A percentile compares a stretch with the other conserved stretches of the same genome.
Conservation (phyloP, 257 asterid genomes). For the Prunella vulgaris region DNA sequence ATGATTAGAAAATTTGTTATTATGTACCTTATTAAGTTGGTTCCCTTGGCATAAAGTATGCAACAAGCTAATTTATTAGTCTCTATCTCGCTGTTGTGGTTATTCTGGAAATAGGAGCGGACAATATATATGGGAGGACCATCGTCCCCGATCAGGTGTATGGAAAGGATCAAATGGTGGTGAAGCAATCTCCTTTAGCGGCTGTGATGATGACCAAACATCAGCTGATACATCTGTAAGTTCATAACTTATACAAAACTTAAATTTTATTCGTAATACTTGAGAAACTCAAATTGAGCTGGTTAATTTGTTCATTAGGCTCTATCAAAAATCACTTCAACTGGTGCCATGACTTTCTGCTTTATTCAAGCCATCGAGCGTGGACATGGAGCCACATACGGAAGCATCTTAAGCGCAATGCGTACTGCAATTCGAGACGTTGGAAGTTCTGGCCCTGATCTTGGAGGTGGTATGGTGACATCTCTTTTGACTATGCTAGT, state of each 20-base stretch:
- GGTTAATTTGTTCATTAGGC: slow-evolving; percentile 44
- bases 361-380: slow-evolving; percentile 97
- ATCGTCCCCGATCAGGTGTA: slow-evolving; percentile 84
- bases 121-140: slow-evolving; percentile 92
- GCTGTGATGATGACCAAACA: slow-evolving; percentile 92
- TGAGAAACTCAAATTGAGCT: slow-evolving; percentile 1
- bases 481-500: slow-evolving; percentile 77
- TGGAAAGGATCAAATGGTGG: slow-evolving; percentile 95
- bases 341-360: slow-evolving; percentile 98
- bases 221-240: slow-evolving; percentile 96
- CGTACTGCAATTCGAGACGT: slow-evolving; percentile 68
- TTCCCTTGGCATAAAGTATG: too few species aligned
- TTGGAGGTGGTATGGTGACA: slow-evolving; percentile 71
- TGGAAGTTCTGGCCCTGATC: slow-evolving; percentile 37
- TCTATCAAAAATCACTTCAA: slow-evolving; percentile 84
- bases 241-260: slow-evolving; percentile 11
- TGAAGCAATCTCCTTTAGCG: slow-evolving; percentile 88
- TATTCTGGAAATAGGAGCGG: slow-evolving; percentile 55
- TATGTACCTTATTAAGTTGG: too few species aligned
- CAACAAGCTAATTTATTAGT: too few species aligned
- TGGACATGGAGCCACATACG: slow-evolving; percentile 81
- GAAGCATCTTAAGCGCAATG: slow-evolving; percentile 75
- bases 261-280: not conserved
- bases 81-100: too few species aligned
- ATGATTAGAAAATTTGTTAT: too few species aligned